These are phyloP conservation scores for Acacia crassicarpa DNA, from an alignment of 306 rosid genomes.

Conservation along the genomic window DNA sequence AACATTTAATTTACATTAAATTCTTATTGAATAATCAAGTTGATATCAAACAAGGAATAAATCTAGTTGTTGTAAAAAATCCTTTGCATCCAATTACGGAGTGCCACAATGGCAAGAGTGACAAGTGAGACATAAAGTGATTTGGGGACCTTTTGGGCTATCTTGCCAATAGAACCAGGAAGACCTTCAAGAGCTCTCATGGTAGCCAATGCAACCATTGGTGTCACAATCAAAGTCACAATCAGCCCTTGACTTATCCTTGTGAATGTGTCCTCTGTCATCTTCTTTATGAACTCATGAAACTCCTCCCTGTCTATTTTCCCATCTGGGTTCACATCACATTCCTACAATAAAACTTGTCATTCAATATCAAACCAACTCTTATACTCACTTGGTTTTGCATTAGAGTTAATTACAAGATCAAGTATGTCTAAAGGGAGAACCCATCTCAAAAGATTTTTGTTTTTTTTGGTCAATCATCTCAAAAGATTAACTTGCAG, in stretches of 20 bases:
- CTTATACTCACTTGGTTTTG: neutral
- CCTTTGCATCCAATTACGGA: neutral
- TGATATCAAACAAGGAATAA: neutral
- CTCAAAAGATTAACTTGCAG: too few species aligned
- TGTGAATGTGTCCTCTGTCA: neutral
- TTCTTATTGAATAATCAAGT: neutral
- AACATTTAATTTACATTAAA: too few species aligned
- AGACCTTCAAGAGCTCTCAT: neutral
- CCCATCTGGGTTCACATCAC: conserved; percentile 58
- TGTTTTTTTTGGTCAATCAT: too few species aligned
- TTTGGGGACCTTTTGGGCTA: neutral
- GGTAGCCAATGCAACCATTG: neutral
- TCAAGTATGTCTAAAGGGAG: too few species aligned
- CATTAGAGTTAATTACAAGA: neutral
- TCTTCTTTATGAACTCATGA: neutral
- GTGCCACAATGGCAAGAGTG: neutral
- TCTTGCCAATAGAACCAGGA: neutral
- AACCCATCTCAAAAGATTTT: too few species aligned
- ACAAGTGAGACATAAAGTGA: neutral
- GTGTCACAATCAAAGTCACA: neutral
- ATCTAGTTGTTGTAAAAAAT: neutral
- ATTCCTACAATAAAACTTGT: conserved; percentile 39
- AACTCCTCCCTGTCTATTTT: conserved; percentile 62
- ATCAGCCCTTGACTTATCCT: neutral
- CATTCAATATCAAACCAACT: too few species aligned